A percentile compares a stretch with the other conserved stretches of the same genome.
Conservation (phyloP, 2,329 filamentous ascomycete genomes). For the Verticillium dahliae region DNA sequence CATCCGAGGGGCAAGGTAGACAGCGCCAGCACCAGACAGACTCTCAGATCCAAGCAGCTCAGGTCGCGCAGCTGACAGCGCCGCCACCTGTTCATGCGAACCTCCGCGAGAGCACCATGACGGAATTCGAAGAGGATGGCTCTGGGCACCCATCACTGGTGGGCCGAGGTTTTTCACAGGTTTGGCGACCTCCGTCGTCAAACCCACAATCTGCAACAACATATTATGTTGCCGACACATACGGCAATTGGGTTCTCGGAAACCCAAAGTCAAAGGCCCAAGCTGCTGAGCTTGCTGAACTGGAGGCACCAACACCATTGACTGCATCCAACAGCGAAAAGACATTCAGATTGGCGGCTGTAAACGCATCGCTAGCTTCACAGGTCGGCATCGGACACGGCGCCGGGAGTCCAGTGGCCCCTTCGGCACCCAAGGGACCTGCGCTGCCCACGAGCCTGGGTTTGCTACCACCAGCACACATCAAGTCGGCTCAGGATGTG, state of each 20-base stretch:
- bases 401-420: slow-evolving; percentile 6
- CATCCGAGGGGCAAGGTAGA: slow-evolving; percentile 2
- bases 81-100: slow-evolving; percentile 9
- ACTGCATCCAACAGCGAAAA: slow-evolving; percentile 4
- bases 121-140: slow-evolving; percentile 47
- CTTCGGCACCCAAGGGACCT: slow-evolving; percentile 1
- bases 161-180: slow-evolving; percentile 28
- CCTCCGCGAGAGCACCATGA: slow-evolving; percentile 36
- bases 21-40: slow-evolving; percentile 2
- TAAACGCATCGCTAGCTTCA: slow-evolving; percentile 11
- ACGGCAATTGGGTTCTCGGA: slow-evolving; percentile 47
- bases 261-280: slow-evolving; percentile 22
- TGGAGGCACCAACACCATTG: slow-evolving; percentile 13
- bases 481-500: not conserved
- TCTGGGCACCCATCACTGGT: slow-evolving; percentile 18
- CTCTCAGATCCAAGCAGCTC: slow-evolving; percentile 8
- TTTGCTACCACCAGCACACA: slow-evolving; percentile 1
- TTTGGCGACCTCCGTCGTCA: slow-evolving; percentile 43
- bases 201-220: slow-evolving; percentile 38
- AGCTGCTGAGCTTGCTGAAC: slow-evolving; percentile 18
- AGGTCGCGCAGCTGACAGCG: slow-evolving; percentile 9
- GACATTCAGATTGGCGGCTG: slow-evolving; percentile 5
- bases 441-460: not conserved
- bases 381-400: slow-evolving; percentile 10
- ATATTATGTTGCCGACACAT: slow-evolving; percentile 44